phyloP scores from a whole-genome alignment of 257 asterid genomes.

The Paraleonurus japonicus region DNA sequence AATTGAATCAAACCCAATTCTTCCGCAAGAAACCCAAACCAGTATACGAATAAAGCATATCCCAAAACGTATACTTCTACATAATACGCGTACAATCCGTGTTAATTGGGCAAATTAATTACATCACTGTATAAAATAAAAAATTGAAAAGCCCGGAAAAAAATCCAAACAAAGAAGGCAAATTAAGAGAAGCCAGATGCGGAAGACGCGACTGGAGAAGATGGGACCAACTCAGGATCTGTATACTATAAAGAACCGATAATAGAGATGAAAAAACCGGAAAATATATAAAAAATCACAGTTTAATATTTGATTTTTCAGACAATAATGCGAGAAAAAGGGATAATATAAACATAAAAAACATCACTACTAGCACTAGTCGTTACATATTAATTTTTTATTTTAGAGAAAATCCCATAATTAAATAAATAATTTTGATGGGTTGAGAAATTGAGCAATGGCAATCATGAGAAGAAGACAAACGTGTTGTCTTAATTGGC shows the following conservation, averaged over 20 bases:
- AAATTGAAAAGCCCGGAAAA: slow-evolving; percentile 1
- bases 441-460: slow-evolving; percentile 14
- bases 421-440: not conserved
- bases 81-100: slow-evolving; percentile 23
- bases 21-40: slow-evolving; percentile 6
- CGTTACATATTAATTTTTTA: not conserved
- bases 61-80: not conserved
- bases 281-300: not conserved
- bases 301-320: slow-evolving; percentile 14
- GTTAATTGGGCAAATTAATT: not conserved
- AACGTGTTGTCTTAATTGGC: not conserved
- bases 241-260: not conserved
- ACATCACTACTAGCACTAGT: not conserved
- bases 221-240: slow-evolving; percentile 28
- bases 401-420: not conserved
- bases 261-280: not conserved
- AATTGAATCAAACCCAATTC: slow-evolving; percentile 27
- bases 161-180: not conserved
- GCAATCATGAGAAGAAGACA: slow-evolving; percentile 4
- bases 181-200: slow-evolving; percentile 26
- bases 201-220: slow-evolving; percentile 23
- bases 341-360: not conserved
- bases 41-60: slow-evolving; percentile 25
- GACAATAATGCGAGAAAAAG: slow-evolving; percentile 27
- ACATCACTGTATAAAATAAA: not conserved